Evolutionary conservation across 495 filamentous ascomycete species (phyloP).

Genomic region (Monascus purpureus): DNA sequence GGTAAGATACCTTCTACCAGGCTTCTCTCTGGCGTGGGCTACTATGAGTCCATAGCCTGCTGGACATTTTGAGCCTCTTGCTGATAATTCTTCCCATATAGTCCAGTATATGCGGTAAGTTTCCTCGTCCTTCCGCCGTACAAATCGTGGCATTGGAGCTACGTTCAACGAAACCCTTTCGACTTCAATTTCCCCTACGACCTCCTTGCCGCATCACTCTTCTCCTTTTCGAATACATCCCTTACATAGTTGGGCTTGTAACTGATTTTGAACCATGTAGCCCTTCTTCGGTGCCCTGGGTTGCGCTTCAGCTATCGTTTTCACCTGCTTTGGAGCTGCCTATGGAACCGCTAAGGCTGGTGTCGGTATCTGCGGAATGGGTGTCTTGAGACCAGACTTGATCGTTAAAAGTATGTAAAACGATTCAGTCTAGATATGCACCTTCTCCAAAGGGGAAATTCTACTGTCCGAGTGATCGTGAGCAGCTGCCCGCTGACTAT

Average conservation of each 20-base stretch:
- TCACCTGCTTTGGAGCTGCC: conserved; percentile 96
- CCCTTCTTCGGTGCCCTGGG: conserved; percentile 99
- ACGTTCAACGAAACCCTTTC: conserved; percentile 9
- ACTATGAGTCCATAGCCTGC: too few relatives aligned
- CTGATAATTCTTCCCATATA: conserved; percentile 29
- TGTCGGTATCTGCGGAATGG: conserved; percentile 96
- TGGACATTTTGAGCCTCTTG: too few relatives aligned
- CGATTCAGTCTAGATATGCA: not conserved
- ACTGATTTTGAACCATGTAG: conserved; percentile 31
- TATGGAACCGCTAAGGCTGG: conserved; percentile 99
- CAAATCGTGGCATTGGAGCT: conserved; percentile 4
- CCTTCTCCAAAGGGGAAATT: not conserved
- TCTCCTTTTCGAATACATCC: conserved; percentile 11
- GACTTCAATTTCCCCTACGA: conserved; percentile 1
- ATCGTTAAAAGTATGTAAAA: conserved; percentile 90
- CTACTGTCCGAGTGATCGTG: too few relatives aligned
- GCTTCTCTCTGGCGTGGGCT: too few relatives aligned
- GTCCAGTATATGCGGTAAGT: conserved; percentile 99
- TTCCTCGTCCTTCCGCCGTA: conserved; percentile 6
- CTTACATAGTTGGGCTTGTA: conserved; percentile 4
- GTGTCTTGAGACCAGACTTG: conserved; percentile 91
- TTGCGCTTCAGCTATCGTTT: conserved; percentile 95
- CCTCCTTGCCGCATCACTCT: conserved; percentile 12
- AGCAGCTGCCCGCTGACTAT: conserved; percentile 11
- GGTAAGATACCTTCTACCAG: conserved; percentile 37